Percentiles rank a stretch among this genome's conserved stretches.
phyloP scores from a whole-genome alignment of 768 basidiomycete genomes.

The Psilocybe tampanensis region DNA sequence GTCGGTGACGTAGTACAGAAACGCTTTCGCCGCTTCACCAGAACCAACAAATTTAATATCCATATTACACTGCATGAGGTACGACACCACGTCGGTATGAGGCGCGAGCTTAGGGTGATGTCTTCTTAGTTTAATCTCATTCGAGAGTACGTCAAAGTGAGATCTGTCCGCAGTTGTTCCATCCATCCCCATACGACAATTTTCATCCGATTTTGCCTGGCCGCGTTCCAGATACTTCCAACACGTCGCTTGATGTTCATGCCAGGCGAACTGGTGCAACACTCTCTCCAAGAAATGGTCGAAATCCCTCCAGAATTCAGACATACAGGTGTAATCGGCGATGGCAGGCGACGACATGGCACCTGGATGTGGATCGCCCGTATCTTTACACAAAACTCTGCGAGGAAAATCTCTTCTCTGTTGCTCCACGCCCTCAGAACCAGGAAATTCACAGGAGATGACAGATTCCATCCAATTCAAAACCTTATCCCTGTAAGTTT shows the following conservation, averaged over 20 bases:
- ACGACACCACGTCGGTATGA: conserved; percentile 25
- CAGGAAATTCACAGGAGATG: conserved; percentile 2
- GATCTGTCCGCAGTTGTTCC: neutral
- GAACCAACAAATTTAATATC: conserved; percentile 47
- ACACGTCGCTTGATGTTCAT: conserved; percentile 14
- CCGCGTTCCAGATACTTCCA: conserved; percentile 16
- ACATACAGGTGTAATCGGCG: neutral
- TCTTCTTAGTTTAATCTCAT: neutral
- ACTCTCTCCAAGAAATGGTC: neutral
- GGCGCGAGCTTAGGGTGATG: neutral
- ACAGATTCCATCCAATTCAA: conserved; percentile 13
- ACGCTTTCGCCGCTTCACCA: conserved; percentile 39
- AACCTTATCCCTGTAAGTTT: neutral
- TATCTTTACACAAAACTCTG: neutral
- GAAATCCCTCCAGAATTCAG: conserved; percentile 4
- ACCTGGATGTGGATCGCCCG: conserved; percentile 12
- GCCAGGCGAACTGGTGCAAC: conserved; percentile 1
- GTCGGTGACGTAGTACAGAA: conserved; percentile 47
- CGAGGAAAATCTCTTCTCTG: neutral
- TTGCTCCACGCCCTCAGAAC: neutral
- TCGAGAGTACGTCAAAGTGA: neutral
- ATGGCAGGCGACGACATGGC: neutral
- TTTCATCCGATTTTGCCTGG: conserved; percentile 4
- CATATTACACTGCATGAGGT: conserved; percentile 40
- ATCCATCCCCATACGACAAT: conserved; percentile 12